Conservation (phyloP, 1,284 basidiomycete genomes). For the Pterulicium gracile region DNA sequence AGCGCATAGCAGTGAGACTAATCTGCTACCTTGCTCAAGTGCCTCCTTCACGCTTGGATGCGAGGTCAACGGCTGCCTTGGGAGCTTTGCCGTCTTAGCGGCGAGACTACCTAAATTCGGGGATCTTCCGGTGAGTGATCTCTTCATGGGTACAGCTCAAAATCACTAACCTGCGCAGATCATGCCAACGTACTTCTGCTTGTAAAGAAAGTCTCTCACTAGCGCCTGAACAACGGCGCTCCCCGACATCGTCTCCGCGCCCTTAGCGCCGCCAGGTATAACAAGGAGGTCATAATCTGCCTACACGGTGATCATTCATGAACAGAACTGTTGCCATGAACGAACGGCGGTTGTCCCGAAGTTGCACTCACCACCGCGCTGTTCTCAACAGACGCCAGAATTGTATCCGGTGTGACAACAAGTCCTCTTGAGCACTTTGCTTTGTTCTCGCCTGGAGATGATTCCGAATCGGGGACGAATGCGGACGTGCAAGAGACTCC, state of each 20-base stretch:
- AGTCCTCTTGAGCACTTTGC: slow-evolving; percentile 67
- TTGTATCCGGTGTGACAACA: slow-evolving; percentile 58
- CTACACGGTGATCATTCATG: too few relatives aligned
- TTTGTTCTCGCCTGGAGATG: slow-evolving; percentile 17
- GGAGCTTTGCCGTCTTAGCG: slow-evolving; percentile 54
- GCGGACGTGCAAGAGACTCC: slow-evolving; percentile 56
- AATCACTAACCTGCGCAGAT: slow-evolving; percentile 63
- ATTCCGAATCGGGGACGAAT: slow-evolving; percentile 38
- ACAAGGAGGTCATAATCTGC: slow-evolving; percentile 59
- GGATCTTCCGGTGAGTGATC: not conserved
- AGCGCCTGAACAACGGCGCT: slow-evolving; percentile 53
- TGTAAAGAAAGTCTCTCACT: slow-evolving; percentile 48
- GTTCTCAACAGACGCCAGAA: slow-evolving; percentile 32
- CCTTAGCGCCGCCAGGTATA: slow-evolving; percentile 75
- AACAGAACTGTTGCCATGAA: too few relatives aligned
- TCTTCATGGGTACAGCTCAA: not conserved
- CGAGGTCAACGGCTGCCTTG: slow-evolving; percentile 60
- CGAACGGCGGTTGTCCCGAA: not conserved
- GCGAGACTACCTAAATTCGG: slow-evolving; percentile 48
- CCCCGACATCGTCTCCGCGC: slow-evolving; percentile 64
- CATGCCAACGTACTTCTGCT: slow-evolving; percentile 65
- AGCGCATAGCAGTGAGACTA: slow-evolving; percentile 48
- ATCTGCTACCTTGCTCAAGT: slow-evolving; percentile 54
- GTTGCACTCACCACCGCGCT: slow-evolving; percentile 27
- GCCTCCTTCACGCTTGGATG: slow-evolving; percentile 67